Conservation (phyloP, 148 eudicot species). For the Euryodendron excelsum region DNA sequence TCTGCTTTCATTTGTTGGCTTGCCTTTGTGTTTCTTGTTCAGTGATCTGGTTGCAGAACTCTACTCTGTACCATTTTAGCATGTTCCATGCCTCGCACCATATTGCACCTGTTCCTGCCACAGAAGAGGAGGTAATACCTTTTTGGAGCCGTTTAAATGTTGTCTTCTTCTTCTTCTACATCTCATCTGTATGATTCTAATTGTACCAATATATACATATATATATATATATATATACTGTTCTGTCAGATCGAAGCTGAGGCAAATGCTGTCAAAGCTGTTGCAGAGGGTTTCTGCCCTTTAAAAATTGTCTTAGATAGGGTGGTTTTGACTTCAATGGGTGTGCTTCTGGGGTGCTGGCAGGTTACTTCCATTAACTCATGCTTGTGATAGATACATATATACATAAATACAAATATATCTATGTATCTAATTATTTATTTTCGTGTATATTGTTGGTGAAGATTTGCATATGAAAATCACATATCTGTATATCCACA, state of each 20-base stretch:
- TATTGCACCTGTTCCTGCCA: constrained; percentile 72
- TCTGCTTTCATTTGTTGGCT: background rate
- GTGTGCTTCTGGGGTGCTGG: constrained; percentile 99
- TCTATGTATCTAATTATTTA: background rate
- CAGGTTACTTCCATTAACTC: constrained; percentile 53
- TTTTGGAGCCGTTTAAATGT: background rate
- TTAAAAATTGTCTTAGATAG: constrained; percentile 69
- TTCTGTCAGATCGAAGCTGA: constrained; percentile 75
- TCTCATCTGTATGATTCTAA: background rate
- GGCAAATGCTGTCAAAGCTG: constrained; percentile 62
- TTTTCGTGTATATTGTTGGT: background rate
- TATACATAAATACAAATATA: background rate
- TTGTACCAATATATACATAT: constrained; percentile 12
- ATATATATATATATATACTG: too few species aligned
- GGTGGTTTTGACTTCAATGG: constrained; percentile 94
- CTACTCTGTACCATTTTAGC: constrained; percentile 89
- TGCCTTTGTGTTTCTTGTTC: constrained; percentile 25
- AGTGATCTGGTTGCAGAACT: constrained; percentile 98
- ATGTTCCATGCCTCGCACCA: constrained; percentile 98
- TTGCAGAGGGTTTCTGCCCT: constrained; percentile 70
- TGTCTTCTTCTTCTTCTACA: background rate
- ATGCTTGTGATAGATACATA: background rate
- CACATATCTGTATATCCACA: background rate
- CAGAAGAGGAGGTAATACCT: constrained; percentile 63
- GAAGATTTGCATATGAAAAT: background rate